Evolutionary conservation across 2,329 filamentous ascomycete genomes (phyloP).

Genomic region (Bimuria novae-zelandiae): DNA sequence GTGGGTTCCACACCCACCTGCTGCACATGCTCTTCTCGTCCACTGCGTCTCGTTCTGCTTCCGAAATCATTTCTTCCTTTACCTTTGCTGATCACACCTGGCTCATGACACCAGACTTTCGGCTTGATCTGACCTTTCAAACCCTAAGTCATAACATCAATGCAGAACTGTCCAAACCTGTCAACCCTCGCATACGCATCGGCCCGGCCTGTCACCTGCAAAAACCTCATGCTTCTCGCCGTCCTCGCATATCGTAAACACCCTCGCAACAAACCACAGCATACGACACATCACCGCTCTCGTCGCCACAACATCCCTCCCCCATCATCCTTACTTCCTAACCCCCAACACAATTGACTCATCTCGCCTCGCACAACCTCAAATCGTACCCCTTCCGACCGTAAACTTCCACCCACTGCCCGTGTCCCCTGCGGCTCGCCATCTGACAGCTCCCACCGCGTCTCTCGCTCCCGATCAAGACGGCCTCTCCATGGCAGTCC

Average conservation of each 20-base stretch:
- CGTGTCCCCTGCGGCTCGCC: no score
- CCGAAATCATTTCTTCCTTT: background rate
- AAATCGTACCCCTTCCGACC: no score
- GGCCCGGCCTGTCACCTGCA: background rate
- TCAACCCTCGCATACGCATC: background rate
- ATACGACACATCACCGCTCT: background rate
- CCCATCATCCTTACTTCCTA: background rate
- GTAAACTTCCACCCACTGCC: no score
- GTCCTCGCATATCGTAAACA: background rate
- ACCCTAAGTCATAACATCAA: background rate
- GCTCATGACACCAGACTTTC: no score
- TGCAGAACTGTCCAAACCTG: background rate
- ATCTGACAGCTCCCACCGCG: no score
- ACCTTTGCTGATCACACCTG: no score
- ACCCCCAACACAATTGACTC: no score
- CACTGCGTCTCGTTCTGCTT: background rate
- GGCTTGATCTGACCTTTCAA: no score
- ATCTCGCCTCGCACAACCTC: no score
- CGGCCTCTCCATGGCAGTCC: no score
- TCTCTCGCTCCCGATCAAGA: no score
- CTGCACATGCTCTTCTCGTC: background rate
- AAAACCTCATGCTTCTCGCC: background rate
- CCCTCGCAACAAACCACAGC: no score
- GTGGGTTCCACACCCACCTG: slow-evolving; percentile 17
- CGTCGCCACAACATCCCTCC: background rate